Evolutionary conservation across 495 filamentous ascomycete species (phyloP), one percentile per base, ranked within the genome.

Genomic region (Pseudevernia furfuracea): DNA sequence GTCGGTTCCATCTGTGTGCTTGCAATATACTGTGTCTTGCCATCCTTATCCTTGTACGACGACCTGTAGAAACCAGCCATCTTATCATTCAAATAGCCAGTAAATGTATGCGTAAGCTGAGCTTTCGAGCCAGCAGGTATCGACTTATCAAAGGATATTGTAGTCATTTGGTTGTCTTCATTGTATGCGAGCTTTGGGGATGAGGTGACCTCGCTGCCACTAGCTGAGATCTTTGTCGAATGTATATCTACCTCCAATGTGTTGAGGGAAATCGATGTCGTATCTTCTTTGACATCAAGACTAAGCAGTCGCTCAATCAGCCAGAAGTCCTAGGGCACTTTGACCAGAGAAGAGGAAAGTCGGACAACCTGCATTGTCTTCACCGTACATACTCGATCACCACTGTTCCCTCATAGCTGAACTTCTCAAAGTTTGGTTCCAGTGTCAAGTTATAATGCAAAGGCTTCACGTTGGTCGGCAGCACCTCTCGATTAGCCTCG

Each of bases 261-360:
- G 75, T 98, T 96, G 67, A 98, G 84, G 43, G 91, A 85, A 71
- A 98, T 87, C 32, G 89, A 91, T 68, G 80, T 90, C 66, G 90
- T 89, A 68, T 94, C 89, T 72, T 96, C 90, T 63, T 81, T 80
- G 43, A 97, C 87, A 71, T 96, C 88, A 70, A 98, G 84, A 68
- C 81, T 79, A 72, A 55, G 12, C 1, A 62, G 60, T 21, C 28
- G 25, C 46, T 59, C 60, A 19, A 48, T 70, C 10, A 74, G 78
- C 23, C 72, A 77, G 32, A 73, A 74, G 37, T 77, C 76, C 11
- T 75, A 74, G 9, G 74, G 74, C 15, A 78, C 19, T 1, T 10
- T 57, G 59, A 61, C 17, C n/a, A 37, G 32, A 44, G 48, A 39
- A 53, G 23, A 43, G 30, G 36, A 62, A 53, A 58, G 28, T 59